Evolutionary conservation across 345 rosid species (phyloP), one percentile per base, ranked within the genome.

Genomic region (Lumnitzera littorea): DNA sequence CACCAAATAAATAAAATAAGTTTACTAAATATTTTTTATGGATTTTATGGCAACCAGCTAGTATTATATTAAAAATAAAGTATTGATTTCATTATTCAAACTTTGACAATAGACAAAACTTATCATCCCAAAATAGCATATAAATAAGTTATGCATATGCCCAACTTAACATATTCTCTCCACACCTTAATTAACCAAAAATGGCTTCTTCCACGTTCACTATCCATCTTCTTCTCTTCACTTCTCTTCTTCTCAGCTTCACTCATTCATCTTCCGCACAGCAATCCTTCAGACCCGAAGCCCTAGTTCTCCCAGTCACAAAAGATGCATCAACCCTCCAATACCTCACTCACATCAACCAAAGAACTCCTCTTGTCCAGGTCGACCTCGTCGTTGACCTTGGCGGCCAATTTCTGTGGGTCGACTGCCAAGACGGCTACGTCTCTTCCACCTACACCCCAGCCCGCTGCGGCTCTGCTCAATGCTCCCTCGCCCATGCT

Each of bases 381-480:
- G 70, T 76, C 13, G 65, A 62, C 56, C 70, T 80, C 0, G 84
- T 79, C n/a, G 70, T 85, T 17, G 91, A 90, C 57, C 80, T 87
- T 2, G 95, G 92, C 2, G 97, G 95, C 43, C 81, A 64, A 24
- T 48, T 58, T 64, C 62, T 80, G 0, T 91, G 96, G 96, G 81
- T 84, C 16, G 89, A 82, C 62, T 82, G 89, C 41, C 77, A 82
- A 16, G 56, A 57, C 16, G 27, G 53, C 57, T 91, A 86, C 57
- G 70, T 72, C 50, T 91, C 98, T 52, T 62, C 94, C 1, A 70
- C 97, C 0, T 86, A 81, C 79, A 62, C 54, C 0, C 72, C 94
- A 0, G 76, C 78, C 13, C 69, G 71, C 5, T 88, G 94, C 31
- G 27, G 69, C 47, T 88, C 94, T 0, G 85, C 94, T n/a, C 66